Conservation (phyloP, 768 basidiomycete genomes). For the Phaeotremella skinneri region DNA sequence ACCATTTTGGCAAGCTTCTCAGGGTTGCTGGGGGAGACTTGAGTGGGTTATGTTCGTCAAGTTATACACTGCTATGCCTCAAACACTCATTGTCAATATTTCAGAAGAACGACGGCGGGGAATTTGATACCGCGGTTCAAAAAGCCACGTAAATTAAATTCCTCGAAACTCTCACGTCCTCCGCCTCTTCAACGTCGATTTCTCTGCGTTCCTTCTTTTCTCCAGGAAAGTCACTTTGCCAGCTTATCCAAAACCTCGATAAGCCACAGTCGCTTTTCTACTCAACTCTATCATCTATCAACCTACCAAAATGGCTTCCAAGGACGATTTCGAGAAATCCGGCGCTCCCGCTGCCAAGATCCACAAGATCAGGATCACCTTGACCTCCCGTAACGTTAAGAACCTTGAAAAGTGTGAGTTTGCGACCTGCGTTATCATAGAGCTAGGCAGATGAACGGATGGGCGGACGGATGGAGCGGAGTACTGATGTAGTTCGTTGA, state of each 20-base stretch:
- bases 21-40: not conserved
- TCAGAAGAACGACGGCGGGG: not conserved
- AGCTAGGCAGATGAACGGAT: not conserved
- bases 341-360: slow-evolving; percentile 86
- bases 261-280: slow-evolving; percentile 37
- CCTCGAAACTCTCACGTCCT: slow-evolving; percentile 11
- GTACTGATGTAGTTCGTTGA: not conserved
- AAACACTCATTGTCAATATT: not conserved
- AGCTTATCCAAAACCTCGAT: slow-evolving; percentile 6
- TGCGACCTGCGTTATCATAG: not conserved
- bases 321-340: slow-evolving; percentile 76
- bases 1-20: slow-evolving; percentile 76
- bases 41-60: not conserved
- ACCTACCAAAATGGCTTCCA: slow-evolving; percentile 50
- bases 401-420: slow-evolving; percentile 94
- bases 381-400: slow-evolving; percentile 96
- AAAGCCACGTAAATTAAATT: slow-evolving; percentile 6
- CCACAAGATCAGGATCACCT: slow-evolving; percentile 98
- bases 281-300: slow-evolving; percentile 7
- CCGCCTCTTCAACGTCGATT: slow-evolving; percentile 5
- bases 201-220: slow-evolving; percentile 10
- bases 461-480: not conserved
- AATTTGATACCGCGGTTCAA: not conserved
- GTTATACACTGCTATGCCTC: not conserved
- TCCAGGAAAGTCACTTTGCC: slow-evolving; percentile 26